Conservation (phyloP, 2,329 filamentous ascomycete genomes). For the Fusarium bactridioides region DNA sequence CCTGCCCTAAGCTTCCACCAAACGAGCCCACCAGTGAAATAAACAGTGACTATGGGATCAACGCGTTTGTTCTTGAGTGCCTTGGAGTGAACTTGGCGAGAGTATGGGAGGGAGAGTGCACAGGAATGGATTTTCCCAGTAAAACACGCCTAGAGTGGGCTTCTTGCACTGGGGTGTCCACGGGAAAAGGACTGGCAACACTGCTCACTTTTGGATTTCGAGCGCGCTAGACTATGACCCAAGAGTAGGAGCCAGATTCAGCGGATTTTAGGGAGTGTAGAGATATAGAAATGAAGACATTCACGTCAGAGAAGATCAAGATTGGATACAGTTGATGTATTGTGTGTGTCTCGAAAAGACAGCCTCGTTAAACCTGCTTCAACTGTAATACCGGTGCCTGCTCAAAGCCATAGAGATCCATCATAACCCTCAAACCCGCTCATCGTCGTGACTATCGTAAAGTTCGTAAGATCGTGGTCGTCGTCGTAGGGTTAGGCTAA, state of each 20-base stretch:
- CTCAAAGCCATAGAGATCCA: not conserved
- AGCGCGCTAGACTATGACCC: not conserved
- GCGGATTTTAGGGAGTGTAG: too few species aligned
- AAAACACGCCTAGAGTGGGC: not conserved
- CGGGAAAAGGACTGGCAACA: not conserved
- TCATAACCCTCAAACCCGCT: not conserved
- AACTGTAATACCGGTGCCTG: not conserved
- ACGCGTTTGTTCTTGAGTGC: not conserved
- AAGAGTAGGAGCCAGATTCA: fast-evolving
- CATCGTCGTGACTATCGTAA: not conserved
- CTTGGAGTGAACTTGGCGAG: fast-evolving
- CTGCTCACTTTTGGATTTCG: not conserved
- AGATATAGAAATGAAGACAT: not conserved
- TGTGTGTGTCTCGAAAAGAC: not conserved
- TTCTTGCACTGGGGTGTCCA: not conserved
- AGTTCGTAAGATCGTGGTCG: not conserved
- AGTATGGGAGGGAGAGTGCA: not conserved
- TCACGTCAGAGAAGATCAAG: slow-evolving; percentile 8
- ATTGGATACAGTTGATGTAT: slow-evolving; percentile 2
- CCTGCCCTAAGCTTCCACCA: not conserved
- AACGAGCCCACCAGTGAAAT: not conserved
- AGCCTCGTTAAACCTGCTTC: not conserved
- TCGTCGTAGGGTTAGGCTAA: too few species aligned
- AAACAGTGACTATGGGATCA: not conserved
- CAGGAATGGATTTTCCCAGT: not conserved